These are phyloP conservation scores for Diaporthe destruens DNA, from an alignment of 2,329 filamentous ascomycete genomes.

Conservation along the genomic window DNA sequence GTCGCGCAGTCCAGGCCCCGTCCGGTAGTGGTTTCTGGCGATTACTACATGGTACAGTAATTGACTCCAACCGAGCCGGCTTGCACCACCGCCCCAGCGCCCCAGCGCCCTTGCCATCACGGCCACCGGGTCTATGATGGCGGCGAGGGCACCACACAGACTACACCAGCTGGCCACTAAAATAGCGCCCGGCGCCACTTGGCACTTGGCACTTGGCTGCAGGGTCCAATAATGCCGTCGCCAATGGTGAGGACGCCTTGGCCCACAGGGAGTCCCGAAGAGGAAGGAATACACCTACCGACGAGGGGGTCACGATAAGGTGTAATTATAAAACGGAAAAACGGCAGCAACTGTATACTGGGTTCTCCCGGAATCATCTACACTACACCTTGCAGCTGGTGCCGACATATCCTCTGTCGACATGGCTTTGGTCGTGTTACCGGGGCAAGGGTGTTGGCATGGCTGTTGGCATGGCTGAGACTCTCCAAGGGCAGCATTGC, in stretches of 20 bases:
- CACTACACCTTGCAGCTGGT: not conserved
- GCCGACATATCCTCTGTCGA: conserved; percentile 9
- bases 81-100: conserved; percentile 7
- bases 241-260: conserved; percentile 36
- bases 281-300: conserved; percentile 26
- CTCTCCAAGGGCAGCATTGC: conserved; percentile 27
- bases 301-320: conserved; percentile 23
- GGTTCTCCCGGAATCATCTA: not conserved
- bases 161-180: conserved; percentile 19
- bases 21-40: not conserved
- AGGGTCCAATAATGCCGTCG: conserved; percentile 10
- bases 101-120: not conserved
- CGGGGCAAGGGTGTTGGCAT: no score
- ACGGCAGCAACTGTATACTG: not conserved
- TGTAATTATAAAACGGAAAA: not conserved
- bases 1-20: conserved; percentile 18
- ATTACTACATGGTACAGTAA: no score
- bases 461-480: no score
- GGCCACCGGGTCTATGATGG: not conserved
- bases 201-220: conserved; percentile 22
- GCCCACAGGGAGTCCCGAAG: conserved; percentile 23
- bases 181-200: conserved; percentile 9
- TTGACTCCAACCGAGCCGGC: conserved; percentile 9
- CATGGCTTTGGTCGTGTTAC: not conserved
- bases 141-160: conserved; percentile 27